Percentiles rank a stretch among this genome's conserved stretches.
Evolutionary conservation across 1,284 basidiomycete species (phyloP).

Genomic region (Butyriboletus appendiculatus): DNA sequence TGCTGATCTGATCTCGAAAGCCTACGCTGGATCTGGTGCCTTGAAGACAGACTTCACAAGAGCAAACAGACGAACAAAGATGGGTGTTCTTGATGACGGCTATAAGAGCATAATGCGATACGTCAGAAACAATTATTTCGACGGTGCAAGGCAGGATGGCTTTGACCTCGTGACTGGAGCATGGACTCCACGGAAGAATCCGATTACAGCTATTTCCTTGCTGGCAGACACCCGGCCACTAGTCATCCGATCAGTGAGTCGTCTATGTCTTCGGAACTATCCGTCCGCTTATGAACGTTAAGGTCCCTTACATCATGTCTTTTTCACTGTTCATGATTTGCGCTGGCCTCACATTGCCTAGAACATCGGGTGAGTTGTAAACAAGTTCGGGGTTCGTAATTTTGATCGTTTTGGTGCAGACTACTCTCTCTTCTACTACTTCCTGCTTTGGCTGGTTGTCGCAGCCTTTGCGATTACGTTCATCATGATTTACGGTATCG

Average conservation of each 20-base stretch:
- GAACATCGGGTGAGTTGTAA: conserved; percentile 70
- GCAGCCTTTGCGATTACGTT: conserved; percentile 62
- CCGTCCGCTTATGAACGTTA: conserved; percentile 12
- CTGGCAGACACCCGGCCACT: conserved; percentile 81
- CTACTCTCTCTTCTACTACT: conserved; percentile 81
- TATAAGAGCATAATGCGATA: conserved; percentile 88
- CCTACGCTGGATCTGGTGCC: conserved; percentile 95
- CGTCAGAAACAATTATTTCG: conserved; percentile 96
- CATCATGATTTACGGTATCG: conserved; percentile 78
- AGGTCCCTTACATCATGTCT: conserved; percentile 85
- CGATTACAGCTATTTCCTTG: conserved; percentile 63
- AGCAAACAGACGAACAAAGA: conserved; percentile 85
- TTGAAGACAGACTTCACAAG: conserved; percentile 97
- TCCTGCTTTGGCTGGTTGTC: conserved; percentile 75
- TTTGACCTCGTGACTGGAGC: conserved; percentile 93
- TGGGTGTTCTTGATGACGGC: conserved; percentile 85
- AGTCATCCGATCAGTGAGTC: conserved; percentile 76
- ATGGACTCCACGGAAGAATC: conserved; percentile 80
- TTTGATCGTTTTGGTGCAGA: conserved; percentile 42
- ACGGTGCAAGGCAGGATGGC: conserved; percentile 90
- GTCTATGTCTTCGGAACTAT: conserved; percentile 1
- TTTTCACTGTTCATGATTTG: conserved; percentile 88
- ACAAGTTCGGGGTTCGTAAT: conserved; percentile 5
- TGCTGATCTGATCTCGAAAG: conserved; percentile 88
- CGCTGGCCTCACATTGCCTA: conserved; percentile 81